These are phyloP conservation scores for Spiraea crenata DNA, from an alignment of 331 rosid species.

Conservation along the genomic window DNA sequence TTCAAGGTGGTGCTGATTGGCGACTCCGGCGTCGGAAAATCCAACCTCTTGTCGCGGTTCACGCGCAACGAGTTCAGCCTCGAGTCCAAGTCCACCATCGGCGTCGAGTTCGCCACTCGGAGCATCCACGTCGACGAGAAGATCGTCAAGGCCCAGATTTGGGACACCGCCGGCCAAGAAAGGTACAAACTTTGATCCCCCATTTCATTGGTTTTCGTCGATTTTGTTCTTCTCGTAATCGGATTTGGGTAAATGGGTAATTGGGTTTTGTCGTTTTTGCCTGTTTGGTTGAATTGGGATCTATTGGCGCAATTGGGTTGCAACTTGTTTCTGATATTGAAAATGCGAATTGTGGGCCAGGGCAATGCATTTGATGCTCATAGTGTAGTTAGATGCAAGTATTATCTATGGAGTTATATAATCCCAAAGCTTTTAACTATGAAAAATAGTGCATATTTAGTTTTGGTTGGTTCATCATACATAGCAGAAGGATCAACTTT, in stretches of 20 bases:
- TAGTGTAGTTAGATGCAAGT: background rate
- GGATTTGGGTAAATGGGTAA: background rate
- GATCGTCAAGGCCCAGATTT: slow-evolving; percentile 66
- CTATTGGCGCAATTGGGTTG: background rate
- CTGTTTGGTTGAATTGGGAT: background rate
- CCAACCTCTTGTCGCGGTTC: slow-evolving; percentile 61
- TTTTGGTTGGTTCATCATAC: background rate
- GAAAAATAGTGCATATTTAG: background rate
- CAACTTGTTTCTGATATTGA: background rate
- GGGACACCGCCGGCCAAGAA: slow-evolving; percentile 70
- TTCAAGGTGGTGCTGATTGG: slow-evolving; percentile 63
- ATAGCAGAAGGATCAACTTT: background rate
- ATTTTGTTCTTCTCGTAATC: background rate
- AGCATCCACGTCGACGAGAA: slow-evolving; percentile 47
- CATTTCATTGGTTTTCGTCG: background rate
- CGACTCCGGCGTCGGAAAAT: slow-evolving; percentile 65
- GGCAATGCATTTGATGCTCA: background rate
- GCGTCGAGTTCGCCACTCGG: slow-evolving; percentile 60
- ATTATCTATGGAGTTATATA: background rate
- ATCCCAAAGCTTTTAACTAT: background rate
- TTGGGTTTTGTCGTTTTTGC: background rate
- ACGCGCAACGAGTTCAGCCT: slow-evolving; percentile 59
- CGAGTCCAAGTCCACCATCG: slow-evolving; percentile 62
- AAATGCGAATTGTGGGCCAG: background rate
- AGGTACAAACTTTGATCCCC: slow-evolving; percentile 20